Conservation (phyloP, 495 filamentous ascomycete genomes). For the Hamigera avellanea region DNA sequence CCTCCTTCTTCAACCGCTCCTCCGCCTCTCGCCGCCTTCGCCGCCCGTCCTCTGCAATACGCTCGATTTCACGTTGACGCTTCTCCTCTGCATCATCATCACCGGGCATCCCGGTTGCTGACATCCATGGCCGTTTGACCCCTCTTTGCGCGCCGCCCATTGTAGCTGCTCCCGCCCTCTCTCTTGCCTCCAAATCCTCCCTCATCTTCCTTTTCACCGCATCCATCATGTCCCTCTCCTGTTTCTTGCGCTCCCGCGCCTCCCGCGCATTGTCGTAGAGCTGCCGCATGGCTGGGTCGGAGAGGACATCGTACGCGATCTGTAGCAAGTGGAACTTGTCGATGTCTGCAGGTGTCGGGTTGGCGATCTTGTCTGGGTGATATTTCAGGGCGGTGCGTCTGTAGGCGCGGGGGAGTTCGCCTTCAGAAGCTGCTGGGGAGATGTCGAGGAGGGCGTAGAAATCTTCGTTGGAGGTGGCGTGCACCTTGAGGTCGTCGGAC, state of each 20-base stretch:
- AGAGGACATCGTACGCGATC: slow-evolving; percentile 62
- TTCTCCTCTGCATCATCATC: slow-evolving; percentile 47
- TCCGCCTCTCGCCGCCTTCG: slow-evolving; percentile 38
- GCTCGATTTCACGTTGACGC: slow-evolving; percentile 45
- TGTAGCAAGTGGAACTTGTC: slow-evolving; percentile 67
- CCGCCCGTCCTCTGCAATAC: slow-evolving; percentile 53
- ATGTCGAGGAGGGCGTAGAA: slow-evolving; percentile 77
- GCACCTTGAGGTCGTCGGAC: slow-evolving; percentile 41
- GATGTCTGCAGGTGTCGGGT: slow-evolving; percentile 42
- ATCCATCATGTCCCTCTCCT: slow-evolving; percentile 54
- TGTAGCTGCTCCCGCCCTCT: slow-evolving; percentile 30
- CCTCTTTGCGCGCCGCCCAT: slow-evolving; percentile 18
- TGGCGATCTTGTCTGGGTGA: slow-evolving; percentile 74
- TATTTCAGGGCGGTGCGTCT: slow-evolving; percentile 78
- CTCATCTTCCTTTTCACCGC: slow-evolving; percentile 59
- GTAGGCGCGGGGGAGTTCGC: slow-evolving; percentile 78
- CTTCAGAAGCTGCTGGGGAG: slow-evolving; percentile 46
- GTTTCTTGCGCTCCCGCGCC: slow-evolving; percentile 47
- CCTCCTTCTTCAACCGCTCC: slow-evolving; percentile 35
- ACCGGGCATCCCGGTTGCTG: slow-evolving; percentile 18
- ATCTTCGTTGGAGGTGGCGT: slow-evolving; percentile 53
- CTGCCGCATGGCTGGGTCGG: slow-evolving; percentile 45
- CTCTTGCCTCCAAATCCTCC: slow-evolving; percentile 60
- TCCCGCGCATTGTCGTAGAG: slow-evolving; percentile 61
- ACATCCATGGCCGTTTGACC: slow-evolving; percentile 34